Evolutionary conservation across 2,329 filamentous ascomycete genomes (phyloP).

Genomic region (Fusarium sp.): DNA sequence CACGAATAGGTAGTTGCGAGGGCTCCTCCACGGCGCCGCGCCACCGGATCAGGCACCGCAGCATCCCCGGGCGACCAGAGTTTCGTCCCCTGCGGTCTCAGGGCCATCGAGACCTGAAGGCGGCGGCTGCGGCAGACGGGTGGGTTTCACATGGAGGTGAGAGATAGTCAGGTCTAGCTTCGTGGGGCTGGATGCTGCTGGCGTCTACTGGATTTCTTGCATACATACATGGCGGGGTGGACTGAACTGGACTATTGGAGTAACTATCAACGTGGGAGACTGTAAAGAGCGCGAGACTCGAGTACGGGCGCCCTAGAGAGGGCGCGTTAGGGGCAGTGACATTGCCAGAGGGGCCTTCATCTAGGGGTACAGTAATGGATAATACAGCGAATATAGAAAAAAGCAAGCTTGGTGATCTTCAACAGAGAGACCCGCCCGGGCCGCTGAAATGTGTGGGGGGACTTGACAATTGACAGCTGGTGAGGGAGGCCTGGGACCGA

Average conservation of each 20-base stretch:
- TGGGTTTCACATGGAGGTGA: slow-evolving; percentile 15
- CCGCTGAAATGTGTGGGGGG: slow-evolving; percentile 22
- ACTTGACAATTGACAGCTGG: slow-evolving; percentile 9
- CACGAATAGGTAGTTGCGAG: not conserved
- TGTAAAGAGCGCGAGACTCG: not conserved
- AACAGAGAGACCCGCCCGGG: slow-evolving; percentile 24
- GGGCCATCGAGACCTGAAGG: slow-evolving; percentile 1
- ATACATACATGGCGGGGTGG: slow-evolving; percentile 15
- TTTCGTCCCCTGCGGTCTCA: not conserved
- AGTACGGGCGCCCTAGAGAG: not conserved
- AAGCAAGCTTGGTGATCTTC: slow-evolving; percentile 15
- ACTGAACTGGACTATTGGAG: not conserved
- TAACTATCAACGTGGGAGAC: not conserved
- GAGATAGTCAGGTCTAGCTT: slow-evolving; percentile 2
- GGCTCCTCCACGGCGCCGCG: slow-evolving; percentile 6
- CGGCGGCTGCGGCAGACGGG: not conserved
- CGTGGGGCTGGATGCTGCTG: slow-evolving; percentile 9
- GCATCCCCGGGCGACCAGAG: slow-evolving; percentile 5
- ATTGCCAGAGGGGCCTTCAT: not conserved
- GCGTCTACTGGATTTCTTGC: slow-evolving; percentile 13
- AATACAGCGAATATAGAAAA: slow-evolving; percentile 7
- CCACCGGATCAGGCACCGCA: slow-evolving; percentile 25
- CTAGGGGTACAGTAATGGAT: not conserved
- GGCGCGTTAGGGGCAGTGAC: not conserved
- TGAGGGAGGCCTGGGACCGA: not conserved